Conservation (phyloP, 495 filamentous ascomycete genomes). For the Penicillium taxi region DNA sequence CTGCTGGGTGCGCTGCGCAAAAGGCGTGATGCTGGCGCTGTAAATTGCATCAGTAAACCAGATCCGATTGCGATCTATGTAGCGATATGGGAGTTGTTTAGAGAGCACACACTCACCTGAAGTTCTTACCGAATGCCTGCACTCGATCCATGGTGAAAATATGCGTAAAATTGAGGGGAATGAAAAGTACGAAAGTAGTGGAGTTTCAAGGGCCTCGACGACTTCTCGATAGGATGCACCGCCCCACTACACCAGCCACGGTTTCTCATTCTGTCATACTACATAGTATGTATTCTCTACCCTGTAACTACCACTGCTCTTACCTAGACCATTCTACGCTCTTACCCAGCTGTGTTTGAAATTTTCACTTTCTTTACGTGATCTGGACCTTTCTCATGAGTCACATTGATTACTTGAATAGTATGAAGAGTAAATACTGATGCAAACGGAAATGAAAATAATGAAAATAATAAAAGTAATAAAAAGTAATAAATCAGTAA, state of each 20-base stretch:
- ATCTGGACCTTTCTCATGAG: no score
- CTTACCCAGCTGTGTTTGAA: no score
- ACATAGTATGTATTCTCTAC: no score
- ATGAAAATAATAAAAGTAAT: slow-evolving; percentile 3
- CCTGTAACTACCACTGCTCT: no score
- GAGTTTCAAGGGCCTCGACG: slow-evolving; percentile 2
- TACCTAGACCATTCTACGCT: no score
- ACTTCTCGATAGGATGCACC: slow-evolving; percentile 17
- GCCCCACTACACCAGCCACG: slow-evolving; percentile 27
- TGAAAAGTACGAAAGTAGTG: slow-evolving; percentile 3
- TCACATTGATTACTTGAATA: not conserved
- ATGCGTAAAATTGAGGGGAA: slow-evolving; percentile 1
- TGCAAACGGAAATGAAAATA: slow-evolving; percentile 3
- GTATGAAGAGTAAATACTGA: not conserved
- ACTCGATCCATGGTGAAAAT: slow-evolving; percentile 55
- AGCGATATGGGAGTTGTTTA: not conserved
- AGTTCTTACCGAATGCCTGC: slow-evolving; percentile 67
- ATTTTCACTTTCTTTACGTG: no score
- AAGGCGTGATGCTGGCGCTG: slow-evolving; percentile 73
- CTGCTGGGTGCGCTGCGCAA: slow-evolving; percentile 88
- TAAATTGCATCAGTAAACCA: slow-evolving; percentile 12
- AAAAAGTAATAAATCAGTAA: slow-evolving; percentile 1
- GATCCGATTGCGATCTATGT: no score
- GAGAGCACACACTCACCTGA: slow-evolving; percentile 47
- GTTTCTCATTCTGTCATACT: no score